Conservation (phyloP, 2,329 filamentous ascomycete genomes). For the Ascochyta koolunga region DNA sequence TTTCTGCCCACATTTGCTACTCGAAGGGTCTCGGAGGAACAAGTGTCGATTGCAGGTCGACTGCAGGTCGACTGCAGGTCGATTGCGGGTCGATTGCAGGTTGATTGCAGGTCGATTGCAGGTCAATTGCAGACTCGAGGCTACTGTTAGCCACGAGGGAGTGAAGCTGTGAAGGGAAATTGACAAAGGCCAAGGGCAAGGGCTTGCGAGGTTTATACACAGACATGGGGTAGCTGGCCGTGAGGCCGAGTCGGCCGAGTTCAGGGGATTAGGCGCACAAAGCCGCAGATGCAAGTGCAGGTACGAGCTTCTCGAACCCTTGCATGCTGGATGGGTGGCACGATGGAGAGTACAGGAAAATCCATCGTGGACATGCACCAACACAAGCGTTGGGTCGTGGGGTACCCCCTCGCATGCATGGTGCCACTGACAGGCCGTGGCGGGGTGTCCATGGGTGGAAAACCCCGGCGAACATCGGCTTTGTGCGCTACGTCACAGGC, state of each 20-base stretch:
- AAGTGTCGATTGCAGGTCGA: too few species aligned
- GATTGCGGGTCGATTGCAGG: too few species aligned
- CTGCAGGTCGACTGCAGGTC: too few species aligned
- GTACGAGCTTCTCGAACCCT: constrained; percentile 8
- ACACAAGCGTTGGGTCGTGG: neutral
- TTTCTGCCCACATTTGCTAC: neutral
- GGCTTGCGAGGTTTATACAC: neutral
- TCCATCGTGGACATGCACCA: too few species aligned
- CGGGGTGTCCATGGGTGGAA: constrained; percentile 20
- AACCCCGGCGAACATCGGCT: constrained; percentile 33
- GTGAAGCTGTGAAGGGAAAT: neutral
- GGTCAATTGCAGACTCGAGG: neutral
- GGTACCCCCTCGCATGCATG: constrained; percentile 12
- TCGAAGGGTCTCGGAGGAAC: neutral
- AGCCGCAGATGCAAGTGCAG: constrained; percentile 1
- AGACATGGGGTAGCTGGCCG: neutral
- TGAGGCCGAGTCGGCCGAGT: constrained; percentile 15
- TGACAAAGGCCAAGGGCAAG: neutral
- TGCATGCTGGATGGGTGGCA: neutral
- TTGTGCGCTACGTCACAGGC: constrained; percentile 26
- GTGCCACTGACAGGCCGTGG: constrained; percentile 14
- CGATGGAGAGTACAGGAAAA: constrained; percentile 3
- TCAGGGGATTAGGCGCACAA: neutral
- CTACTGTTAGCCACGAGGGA: neutral
- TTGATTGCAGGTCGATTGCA: too few species aligned